Evolutionary conservation across 768 basidiomycete genomes (phyloP), one percentile per base, ranked within the genome.

Genomic region (Suillus brevipes): DNA sequence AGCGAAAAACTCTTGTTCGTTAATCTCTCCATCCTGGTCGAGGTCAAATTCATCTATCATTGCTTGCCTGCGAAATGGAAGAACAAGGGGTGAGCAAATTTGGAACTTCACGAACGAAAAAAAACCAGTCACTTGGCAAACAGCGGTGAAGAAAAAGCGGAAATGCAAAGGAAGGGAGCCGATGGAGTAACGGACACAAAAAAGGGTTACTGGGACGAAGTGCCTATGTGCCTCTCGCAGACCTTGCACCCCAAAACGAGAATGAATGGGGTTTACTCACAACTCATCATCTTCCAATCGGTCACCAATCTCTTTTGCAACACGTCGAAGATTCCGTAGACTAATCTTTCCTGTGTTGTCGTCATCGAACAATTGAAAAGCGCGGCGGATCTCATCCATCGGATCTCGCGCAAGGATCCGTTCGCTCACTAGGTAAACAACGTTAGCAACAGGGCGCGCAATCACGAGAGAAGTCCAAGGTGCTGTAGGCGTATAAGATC

Each of bases 31-130:
- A 69, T 99, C 97, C 75, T 95, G 90, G 80, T 99, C 97, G 31
- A 99, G 87, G 78, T 99, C 97, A 74, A 99, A 99, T 79, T 99
- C 97, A 72, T 99, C 97, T 73, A 99, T 99, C 97, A 99, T 99
- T 28, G 97, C 97, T 88, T 98, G 95, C 69, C 97, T 98, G 70
- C 65, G 69, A 64, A 69, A 71, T 65, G 69, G 69, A 72, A 73
- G 70, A 72, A 43, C 38, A 43, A 68, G 71, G 70, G 72, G 65
- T 77, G 67, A 77, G 70, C 68, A 77, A 73, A 77, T 71, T 68
- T 37, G 66, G 70, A 70, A 69, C 50, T 40, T n/a, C 63, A 38
- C 61, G 25, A 62, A 57, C 65, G 65, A 59, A 67, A 49, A 47
- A 23, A 63, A 61, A 62, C 43, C 64, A 63, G 59, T 65, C 55